Evolutionary conservation across 2,329 filamentous ascomycete species (phyloP).

Genomic region (Colletotrichum graminicola): DNA sequence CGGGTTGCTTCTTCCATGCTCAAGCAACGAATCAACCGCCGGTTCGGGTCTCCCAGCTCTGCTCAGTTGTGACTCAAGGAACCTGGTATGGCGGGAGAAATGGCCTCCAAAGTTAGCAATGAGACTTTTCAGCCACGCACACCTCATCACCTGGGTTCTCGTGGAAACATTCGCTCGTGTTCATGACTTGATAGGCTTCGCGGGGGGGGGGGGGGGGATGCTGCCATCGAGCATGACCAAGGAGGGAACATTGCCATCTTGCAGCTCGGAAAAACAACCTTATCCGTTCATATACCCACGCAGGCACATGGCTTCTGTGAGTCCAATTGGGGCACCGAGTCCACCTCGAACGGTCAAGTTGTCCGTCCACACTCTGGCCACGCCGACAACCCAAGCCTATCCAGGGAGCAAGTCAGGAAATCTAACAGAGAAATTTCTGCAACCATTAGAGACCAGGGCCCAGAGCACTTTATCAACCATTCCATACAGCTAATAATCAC

Average conservation of each 20-base stretch:
- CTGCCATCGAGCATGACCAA: not conserved
- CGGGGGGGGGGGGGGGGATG: too few species aligned
- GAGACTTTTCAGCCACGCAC: too few species aligned
- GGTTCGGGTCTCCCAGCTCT: too few species aligned
- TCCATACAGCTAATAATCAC: too few species aligned
- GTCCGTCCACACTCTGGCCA: not conserved
- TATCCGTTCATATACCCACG: too few species aligned
- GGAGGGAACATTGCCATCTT: not conserved
- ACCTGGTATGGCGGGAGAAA: too few species aligned
- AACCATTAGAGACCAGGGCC: not conserved
- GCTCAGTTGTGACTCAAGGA: too few species aligned
- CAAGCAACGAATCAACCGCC: too few species aligned
- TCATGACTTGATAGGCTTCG: not conserved
- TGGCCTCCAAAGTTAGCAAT: too few species aligned
- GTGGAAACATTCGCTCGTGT: not conserved
- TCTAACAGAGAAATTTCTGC: not conserved
- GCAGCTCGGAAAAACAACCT: too few species aligned
- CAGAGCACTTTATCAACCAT: not conserved
- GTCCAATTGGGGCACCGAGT: not conserved
- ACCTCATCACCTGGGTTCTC: not conserved
- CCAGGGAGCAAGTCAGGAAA: not conserved
- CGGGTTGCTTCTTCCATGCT: too few species aligned
- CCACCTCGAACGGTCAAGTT: not conserved
- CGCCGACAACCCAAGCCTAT: not conserved
- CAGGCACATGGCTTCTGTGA: not conserved